These are phyloP conservation scores for Morella rubra DNA, from an alignment of 306 rosid species.

Conservation along the genomic window DNA sequence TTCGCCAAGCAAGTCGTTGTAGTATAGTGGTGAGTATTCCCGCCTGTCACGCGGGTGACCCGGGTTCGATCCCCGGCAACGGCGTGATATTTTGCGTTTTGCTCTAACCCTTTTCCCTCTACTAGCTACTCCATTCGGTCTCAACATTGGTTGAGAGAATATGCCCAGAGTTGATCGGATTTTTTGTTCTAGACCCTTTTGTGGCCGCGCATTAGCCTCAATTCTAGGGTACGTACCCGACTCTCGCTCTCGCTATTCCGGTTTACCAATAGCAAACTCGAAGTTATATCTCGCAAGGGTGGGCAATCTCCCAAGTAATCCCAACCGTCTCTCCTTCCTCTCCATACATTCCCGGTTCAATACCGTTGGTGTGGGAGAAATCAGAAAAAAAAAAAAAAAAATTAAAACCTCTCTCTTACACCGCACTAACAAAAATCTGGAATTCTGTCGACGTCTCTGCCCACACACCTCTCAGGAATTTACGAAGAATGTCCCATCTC, in stretches of 20 bases:
- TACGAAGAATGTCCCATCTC: background rate
- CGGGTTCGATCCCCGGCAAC: no score
- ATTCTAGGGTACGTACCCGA: slow-evolving; percentile 9
- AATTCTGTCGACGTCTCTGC: background rate
- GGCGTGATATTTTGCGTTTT: background rate
- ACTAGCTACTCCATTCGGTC: no score
- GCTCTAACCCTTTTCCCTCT: background rate
- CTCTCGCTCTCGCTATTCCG: background rate
- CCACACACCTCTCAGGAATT: background rate
- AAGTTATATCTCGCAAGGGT: slow-evolving; percentile 17
- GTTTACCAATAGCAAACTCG: slow-evolving; percentile 11
- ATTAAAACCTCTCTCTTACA: background rate
- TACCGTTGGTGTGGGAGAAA: slow-evolving; percentile 17
- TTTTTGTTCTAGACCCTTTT: background rate
- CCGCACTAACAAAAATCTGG: background rate
- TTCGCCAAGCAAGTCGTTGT: slow-evolving; percentile 16
- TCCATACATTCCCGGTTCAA: slow-evolving; percentile 38
- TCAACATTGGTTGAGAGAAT: no score
- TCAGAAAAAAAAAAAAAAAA: background rate
- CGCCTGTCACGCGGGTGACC: no score
- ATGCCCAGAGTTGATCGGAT: no score
- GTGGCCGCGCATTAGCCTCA: slow-evolving; percentile 2
- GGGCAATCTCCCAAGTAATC: slow-evolving; percentile 11
- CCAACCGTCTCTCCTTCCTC: slow-evolving; percentile 39
- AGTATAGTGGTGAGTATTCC: slow-evolving; percentile 36